Percentiles rank a stretch among this genome's conserved stretches.
Evolutionary conservation across 768 basidiomycete genomes (phyloP).

Genomic region (Leccinellum albellum): DNA sequence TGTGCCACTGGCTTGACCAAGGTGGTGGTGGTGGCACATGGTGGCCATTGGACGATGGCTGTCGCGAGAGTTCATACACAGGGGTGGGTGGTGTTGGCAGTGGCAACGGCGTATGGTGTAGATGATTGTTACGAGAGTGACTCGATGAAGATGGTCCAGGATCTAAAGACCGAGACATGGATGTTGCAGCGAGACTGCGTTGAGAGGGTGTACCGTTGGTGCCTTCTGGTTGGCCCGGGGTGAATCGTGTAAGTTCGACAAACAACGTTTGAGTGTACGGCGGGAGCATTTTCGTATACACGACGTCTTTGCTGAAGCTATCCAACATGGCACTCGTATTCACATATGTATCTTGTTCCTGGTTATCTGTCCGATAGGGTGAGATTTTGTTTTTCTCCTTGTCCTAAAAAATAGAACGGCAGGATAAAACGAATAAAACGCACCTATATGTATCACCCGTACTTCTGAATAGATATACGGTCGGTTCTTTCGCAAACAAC

Average conservation of each 20-base stretch:
- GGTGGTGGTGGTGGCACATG: slow-evolving; percentile 34
- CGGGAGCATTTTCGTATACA: slow-evolving; percentile 62
- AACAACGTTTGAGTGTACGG: slow-evolving; percentile 68
- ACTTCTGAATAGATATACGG: slow-evolving; percentile 73
- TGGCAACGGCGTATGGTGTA: slow-evolving; percentile 30
- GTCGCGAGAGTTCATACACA: slow-evolving; percentile 30
- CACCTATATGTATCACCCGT: slow-evolving; percentile 63
- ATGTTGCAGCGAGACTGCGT: slow-evolving; percentile 14
- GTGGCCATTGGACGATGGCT: slow-evolving; percentile 31
- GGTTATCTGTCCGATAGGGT: slow-evolving; percentile 34
- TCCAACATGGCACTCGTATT: slow-evolving; percentile 73
- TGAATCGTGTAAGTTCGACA: slow-evolving; percentile 61
- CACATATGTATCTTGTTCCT: slow-evolving; percentile 58
- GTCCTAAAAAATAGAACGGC: neutral
- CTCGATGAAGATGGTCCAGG: slow-evolving; percentile 30
- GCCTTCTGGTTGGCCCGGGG: slow-evolving; percentile 30
- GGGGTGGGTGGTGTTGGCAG: slow-evolving; percentile 33
- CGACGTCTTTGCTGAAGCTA: slow-evolving; percentile 64
- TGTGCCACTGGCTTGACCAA: slow-evolving; percentile 33
- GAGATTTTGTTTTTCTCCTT: slow-evolving; percentile 1
- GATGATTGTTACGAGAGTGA: slow-evolving; percentile 29
- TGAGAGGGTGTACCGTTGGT: slow-evolving; percentile 15
- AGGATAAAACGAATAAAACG: slow-evolving; percentile 20
- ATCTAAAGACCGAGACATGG: slow-evolving; percentile 23
- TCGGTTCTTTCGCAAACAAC: slow-evolving; percentile 70